Evolutionary conservation across 2,329 filamentous ascomycete species (phyloP), one percentile per base, ranked within the genome.

Genomic region (Diplodia corticola): DNA sequence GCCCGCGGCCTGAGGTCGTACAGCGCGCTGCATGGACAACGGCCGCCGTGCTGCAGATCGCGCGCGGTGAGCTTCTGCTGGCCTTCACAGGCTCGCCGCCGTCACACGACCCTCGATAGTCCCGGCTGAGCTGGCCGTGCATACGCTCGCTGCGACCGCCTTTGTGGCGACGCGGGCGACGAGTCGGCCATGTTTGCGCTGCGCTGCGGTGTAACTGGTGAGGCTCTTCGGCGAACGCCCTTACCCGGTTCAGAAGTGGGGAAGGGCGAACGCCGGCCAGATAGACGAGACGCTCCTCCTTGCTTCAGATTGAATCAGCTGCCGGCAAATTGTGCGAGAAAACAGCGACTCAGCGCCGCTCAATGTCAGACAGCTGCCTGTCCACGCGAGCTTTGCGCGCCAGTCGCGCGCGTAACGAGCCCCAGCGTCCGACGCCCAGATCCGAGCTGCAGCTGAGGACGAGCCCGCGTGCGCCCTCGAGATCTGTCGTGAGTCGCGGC

Each of bases 221-320:
- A 66, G 64, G 64, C 64, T 66, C 64, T 66, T 66, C 64, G 48
- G 60, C 59, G n/a, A 51, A 26, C 28, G 48, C 48, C 40, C 22
- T 60, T 66, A 59, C 64, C 64, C 54, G 64, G 64, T 59, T 60
- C 64, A 65, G 53, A 50, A 49, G 64, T 59, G 64, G 64, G 64
- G 63, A 65, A 50, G 63, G 37, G 9, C 24, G 44, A 51, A 15
- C 40, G 54, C 54, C 63, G 50, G 40, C 63, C 28, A 60, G 53
- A 60, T 66, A 66, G 54, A 60, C 46, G 64, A 66, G 64, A 50
- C 35, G 53, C 64, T 66, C 35, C 54, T 65, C 63, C 63, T 65
- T 65, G 64, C 64, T 53, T 55, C 24, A 50, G 37, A 55, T 51
- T 53, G 49, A 44, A 35, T 50, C 49, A 51, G 44, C 17, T 17